A percentile compares a stretch with the other conserved stretches of the same genome.
Evolutionary conservation across 306 rosid genomes (phyloP).

Genomic region (Dalbergia cultrata): DNA sequence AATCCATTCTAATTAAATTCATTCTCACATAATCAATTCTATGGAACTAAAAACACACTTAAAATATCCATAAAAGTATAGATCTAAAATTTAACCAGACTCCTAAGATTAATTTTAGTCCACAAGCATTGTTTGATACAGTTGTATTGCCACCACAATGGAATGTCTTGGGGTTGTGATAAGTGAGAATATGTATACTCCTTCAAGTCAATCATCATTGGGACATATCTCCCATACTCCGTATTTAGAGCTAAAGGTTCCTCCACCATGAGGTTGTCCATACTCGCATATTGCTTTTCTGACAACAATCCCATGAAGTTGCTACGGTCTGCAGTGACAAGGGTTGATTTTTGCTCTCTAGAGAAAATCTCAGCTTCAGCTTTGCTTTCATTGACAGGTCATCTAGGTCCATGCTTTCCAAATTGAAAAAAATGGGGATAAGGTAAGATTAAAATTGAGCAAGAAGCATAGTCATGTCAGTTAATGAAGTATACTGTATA

Average conservation of each 20-base stretch:
- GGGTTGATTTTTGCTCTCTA: slow-evolving; percentile 35
- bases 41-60: too few relatives aligned
- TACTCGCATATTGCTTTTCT: slow-evolving; percentile 50
- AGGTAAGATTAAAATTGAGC: not conserved
- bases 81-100: too few relatives aligned
- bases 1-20: too few relatives aligned
- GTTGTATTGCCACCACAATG: not conserved
- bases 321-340: slow-evolving; percentile 53
- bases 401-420: slow-evolving; percentile 27
- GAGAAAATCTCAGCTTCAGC: slow-evolving; percentile 23
- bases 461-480: not conserved
- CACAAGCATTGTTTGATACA: not conserved
- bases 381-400: slow-evolving; percentile 38
- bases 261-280: slow-evolving; percentile 57
- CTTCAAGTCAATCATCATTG: not conserved
- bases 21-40: too few relatives aligned
- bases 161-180: not conserved
- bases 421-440: not conserved
- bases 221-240: slow-evolving; percentile 57
- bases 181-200: not conserved
- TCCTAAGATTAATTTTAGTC: too few relatives aligned
- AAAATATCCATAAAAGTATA: too few relatives aligned
- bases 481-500: too few relatives aligned
- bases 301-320: slow-evolving; percentile 51
- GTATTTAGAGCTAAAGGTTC: slow-evolving; percentile 59